These are phyloP conservation scores for Thuidium tamariscinum DNA, from an alignment of 225 moss, liverwort and hornwort species.

Conservation along the genomic window DNA sequence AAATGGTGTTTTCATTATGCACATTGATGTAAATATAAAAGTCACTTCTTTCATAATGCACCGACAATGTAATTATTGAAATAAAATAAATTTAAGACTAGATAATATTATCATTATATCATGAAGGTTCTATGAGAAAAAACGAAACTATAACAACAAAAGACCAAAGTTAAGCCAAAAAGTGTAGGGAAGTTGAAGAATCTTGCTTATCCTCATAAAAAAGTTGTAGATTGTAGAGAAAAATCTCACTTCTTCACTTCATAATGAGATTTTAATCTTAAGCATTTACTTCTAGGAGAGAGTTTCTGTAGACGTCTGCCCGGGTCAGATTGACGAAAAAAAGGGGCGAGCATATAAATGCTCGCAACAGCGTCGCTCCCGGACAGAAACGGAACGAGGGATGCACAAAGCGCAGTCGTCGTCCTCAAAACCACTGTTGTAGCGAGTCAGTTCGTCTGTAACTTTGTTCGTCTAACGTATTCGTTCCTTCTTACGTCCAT, in stretches of 20 bases:
- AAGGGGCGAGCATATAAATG: background rate
- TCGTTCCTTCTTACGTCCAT: background rate
- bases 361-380: background rate
- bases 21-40: background rate
- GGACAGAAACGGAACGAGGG: background rate
- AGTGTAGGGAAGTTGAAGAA: background rate
- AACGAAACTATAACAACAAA: background rate
- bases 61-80: background rate
- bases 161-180: no score
- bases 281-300: background rate
- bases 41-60: background rate
- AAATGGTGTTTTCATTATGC: background rate
- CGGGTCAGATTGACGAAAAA: background rate
- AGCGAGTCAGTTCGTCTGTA: background rate
- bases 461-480: background rate
- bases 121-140: fast-evolving
- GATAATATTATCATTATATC: background rate
- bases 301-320: background rate
- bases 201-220: background rate
- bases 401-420: background rate
- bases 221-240: background rate
- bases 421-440: no score
- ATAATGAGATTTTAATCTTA: background rate
- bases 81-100: background rate
- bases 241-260: background rate